Percentiles rank a stretch among this genome's conserved stretches.
These are phyloP conservation scores for Debaryomyces sp. DNA, from an alignment of 1,139 yeast species.

Conservation along the genomic window DNA sequence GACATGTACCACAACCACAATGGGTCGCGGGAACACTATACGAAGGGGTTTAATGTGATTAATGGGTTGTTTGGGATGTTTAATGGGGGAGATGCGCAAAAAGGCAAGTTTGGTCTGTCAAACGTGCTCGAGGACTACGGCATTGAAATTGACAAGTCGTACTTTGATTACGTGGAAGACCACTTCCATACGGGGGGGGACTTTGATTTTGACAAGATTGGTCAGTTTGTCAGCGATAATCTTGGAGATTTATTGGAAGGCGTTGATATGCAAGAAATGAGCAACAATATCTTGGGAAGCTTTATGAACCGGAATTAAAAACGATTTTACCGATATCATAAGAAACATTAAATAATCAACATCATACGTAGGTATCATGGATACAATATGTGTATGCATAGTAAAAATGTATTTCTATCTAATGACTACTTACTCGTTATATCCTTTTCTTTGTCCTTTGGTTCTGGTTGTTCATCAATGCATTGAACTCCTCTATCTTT, in stretches of 20 bases:
- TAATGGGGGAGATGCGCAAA: slow-evolving; percentile 1
- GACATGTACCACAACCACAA: slow-evolving; percentile 3
- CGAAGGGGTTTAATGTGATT: slow-evolving; percentile 3
- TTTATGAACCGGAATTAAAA: background rate
- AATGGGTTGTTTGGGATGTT: slow-evolving; percentile 1
- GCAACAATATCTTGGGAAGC: slow-evolving; percentile 12
- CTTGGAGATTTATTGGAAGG: slow-evolving; percentile 14
- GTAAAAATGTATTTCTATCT: background rate
- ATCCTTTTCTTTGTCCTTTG: slow-evolving; percentile 12
- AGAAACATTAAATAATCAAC: background rate
- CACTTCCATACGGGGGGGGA: slow-evolving; percentile 18
- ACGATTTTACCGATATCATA: background rate
- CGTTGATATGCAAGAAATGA: slow-evolving; percentile 16
- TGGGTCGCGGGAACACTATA: slow-evolving; percentile 5
- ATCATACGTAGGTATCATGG: background rate
- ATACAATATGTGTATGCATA: background rate
- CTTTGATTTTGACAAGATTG: slow-evolving; percentile 17
- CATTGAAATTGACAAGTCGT: slow-evolving; percentile 15
- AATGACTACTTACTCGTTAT: background rate
- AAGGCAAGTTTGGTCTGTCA: background rate
- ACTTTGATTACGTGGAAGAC: slow-evolving; percentile 22
- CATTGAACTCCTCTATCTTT: slow-evolving; percentile 47
- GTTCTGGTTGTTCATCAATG: slow-evolving; percentile 33
- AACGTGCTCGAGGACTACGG: slow-evolving; percentile 11
- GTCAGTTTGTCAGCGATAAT: slow-evolving; percentile 20